Evolutionary conservation across 2,329 filamentous ascomycete species (phyloP).

Genomic region (Diaporthe sp.): DNA sequence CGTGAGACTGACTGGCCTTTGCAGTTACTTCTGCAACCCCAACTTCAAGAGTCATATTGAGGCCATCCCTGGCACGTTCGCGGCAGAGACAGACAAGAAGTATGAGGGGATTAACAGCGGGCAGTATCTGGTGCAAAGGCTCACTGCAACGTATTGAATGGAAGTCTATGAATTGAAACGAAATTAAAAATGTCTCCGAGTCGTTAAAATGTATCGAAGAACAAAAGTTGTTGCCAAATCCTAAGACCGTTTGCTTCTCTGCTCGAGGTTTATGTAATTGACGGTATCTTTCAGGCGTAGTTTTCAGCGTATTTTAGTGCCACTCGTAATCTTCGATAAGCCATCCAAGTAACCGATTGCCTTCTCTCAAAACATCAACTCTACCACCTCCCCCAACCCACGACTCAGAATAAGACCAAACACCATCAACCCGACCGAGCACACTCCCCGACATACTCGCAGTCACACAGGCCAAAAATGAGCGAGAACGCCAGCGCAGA

Average conservation of each 20-base stretch:
- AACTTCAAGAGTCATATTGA: constrained; percentile 84
- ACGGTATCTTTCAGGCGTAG: constrained; percentile 13
- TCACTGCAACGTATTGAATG: constrained; percentile 79
- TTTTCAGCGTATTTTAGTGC: neutral
- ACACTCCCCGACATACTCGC: neutral
- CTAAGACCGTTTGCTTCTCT: neutral
- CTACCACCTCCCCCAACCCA: neutral
- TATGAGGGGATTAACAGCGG: constrained; percentile 84
- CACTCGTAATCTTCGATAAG: constrained; percentile 30
- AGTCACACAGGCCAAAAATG: constrained; percentile 7
- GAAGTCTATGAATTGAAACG: too few relatives aligned
- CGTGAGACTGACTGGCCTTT: constrained; percentile 15
- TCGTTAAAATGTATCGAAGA: neutral
- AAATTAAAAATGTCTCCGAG: neutral
- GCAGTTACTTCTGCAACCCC: constrained; percentile 88
- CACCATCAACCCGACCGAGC: neutral
- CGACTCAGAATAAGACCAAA: neutral
- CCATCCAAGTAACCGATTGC: neutral
- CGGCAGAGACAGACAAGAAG: constrained; percentile 76
- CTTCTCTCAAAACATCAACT: neutral
- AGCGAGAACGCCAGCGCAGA: constrained; percentile 55
- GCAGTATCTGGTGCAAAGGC: constrained; percentile 83
- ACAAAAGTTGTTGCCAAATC: neutral
- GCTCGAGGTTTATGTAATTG: constrained; percentile 6
- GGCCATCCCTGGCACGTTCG: constrained; percentile 84